Percentiles rank a stretch among this genome's conserved stretches.
Conservation (phyloP, 257 asterid genomes). For the Nicotiana knightiana region DNA sequence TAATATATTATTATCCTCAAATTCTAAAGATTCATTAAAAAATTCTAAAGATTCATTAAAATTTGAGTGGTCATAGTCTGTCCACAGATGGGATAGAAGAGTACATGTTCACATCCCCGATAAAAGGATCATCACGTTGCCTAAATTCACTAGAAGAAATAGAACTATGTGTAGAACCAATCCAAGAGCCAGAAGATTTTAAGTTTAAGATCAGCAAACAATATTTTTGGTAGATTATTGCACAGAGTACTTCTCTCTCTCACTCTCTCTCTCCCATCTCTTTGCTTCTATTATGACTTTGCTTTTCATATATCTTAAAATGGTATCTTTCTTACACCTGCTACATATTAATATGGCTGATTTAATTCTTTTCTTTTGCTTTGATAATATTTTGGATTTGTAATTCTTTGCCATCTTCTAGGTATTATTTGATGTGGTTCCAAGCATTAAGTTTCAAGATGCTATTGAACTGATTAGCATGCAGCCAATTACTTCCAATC, state of each 20-base stretch:
- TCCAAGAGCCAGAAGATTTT: not conserved
- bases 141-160: not conserved
- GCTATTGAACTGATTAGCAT: slow-evolving; percentile 87
- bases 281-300: not conserved
- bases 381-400: not conserved
- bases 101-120: not conserved
- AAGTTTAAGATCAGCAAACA: slow-evolving; percentile 5
- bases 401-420: slow-evolving; percentile 21
- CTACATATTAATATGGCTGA: not conserved
- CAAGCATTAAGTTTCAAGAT: slow-evolving; percentile 85
- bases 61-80: not conserved
- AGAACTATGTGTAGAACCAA: not conserved
- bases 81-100: not conserved
- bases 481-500: slow-evolving; percentile 94
- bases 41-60: not conserved
- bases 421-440: slow-evolving; percentile 95
- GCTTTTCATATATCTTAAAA: not conserved
- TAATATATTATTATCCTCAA: not conserved
- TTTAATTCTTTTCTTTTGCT: slow-evolving; percentile 1
- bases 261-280: not conserved
- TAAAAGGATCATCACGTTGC: not conserved
- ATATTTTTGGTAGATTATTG: not conserved
- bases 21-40: not conserved
- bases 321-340: not conserved
- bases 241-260: not conserved